Conservation (phyloP, 164 flowering plant genomes). For the Sextonia rubra region DNA sequence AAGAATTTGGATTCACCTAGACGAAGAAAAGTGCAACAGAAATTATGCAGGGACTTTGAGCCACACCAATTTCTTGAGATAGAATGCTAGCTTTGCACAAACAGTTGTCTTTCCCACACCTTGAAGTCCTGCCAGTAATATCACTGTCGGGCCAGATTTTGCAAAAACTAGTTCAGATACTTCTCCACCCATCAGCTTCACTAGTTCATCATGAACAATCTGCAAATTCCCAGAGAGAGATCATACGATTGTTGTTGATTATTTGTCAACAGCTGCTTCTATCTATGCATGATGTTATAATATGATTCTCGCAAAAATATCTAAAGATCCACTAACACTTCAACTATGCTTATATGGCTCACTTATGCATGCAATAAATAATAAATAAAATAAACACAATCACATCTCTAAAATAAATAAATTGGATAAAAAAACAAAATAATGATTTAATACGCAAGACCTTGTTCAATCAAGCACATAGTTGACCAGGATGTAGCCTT, state of each 20-base stretch:
- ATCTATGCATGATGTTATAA: neutral
- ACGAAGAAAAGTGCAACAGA: neutral
- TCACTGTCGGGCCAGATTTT: conserved; percentile 80
- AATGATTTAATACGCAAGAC: too few species aligned
- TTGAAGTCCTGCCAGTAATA: conserved; percentile 92
- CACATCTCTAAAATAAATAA: too few species aligned
- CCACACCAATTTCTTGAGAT: conserved; percentile 85
- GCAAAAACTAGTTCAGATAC: conserved; percentile 85
- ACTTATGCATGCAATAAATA: neutral
- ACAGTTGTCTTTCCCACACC: conserved; percentile 99
- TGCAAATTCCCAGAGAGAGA: conserved; percentile 21
- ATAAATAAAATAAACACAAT: too few species aligned
- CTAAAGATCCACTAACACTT: neutral
- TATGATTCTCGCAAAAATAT: neutral
- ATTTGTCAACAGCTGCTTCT: neutral
- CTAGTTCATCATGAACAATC: conserved; percentile 90
- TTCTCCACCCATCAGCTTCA: conserved; percentile 97
- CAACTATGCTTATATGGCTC: neutral
- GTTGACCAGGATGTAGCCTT: too few species aligned
- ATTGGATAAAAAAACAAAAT: too few species aligned
- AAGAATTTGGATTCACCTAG: neutral
- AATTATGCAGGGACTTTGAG: neutral
- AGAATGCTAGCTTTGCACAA: conserved; percentile 81
- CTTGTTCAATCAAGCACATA: too few species aligned
- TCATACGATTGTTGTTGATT: neutral